Evolutionary conservation across 164 flowering plant species (phyloP), one percentile per base, ranked within the genome.

Genomic region (Amborella trichopoda): DNA sequence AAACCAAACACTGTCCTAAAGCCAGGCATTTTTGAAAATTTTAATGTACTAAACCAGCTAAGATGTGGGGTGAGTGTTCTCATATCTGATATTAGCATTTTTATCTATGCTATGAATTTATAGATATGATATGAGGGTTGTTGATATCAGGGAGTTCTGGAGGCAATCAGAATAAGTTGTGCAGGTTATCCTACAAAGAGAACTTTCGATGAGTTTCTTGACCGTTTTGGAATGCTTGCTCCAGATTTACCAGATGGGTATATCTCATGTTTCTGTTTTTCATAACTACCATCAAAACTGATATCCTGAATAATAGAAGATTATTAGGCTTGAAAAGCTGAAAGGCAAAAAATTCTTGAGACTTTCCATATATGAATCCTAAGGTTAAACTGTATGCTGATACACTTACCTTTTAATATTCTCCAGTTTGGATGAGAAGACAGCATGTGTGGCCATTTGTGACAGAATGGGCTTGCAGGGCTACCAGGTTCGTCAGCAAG

Each of bases 141-240:
- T 20, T 40, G 12, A 21, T 17, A 46, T 41, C 68, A 82, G 91
- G 88, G 83, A 57, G 95, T 80, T 21, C 65, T 81, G 16, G 94
- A 83, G 58, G 94, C 94, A 36, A 81, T 84, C 32, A 69, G 90
- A 49, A 84, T 84, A 39, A 84, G 94, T 44, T 84, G 94, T 65
- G 94, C 94, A 12, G 94, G 94, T 10, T 84, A 81, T 64, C 94
- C 94, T 44, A 84, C 90, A 17, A 76, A 70, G 67, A 69, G 83
- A 65, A 65, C 81, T 44, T 84, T 84, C 53, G 80, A 73, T 57
- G 94, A 81, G 71, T 84, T 84, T 62, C 67, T 81, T 32, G 77
- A 70, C 44, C 87, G 94, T 3, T 84, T 84, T 55, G 87, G 82
- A 37, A 72, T 77, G 74, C 72, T 84, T 11, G 75, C 72, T 36